Base-by-base conservation (phyloP, 2,329 filamentous ascomycete genomes). In the Cladosporium cucumerinum region DNA sequence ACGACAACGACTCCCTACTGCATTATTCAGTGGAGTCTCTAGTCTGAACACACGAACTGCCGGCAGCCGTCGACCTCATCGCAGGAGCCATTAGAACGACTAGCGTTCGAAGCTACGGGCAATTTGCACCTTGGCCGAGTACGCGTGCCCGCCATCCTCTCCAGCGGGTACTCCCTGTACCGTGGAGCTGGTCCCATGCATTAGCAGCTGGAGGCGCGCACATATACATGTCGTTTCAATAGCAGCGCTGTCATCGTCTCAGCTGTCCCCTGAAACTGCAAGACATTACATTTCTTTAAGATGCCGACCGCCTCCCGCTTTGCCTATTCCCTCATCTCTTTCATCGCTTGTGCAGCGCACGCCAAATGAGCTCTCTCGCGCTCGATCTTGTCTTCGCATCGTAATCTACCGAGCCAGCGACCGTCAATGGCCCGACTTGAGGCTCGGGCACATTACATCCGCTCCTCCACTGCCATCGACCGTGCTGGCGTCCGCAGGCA, bases 281-380 rank as follows among this genome's bases (percentile, higher is more conserved):
- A 62, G 60, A 62, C 60, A 62, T 46, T 23, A 54, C 43, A 52
- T 36, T 28, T 62, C 32, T 25, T 55, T 62, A 62, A 62, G 49
- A 62, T 62, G 34, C 49, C 36, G 60, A 62, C 60, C 60, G 49
- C 48, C 60, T 43, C 23, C 60, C 60, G 32, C n/a, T 28, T 18
- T 21, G 18, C 16, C 16, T 36, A 39, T 51, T 21, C 16, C 48
- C 34, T 62, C 60, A 62, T 62, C 60, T 62, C 60, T 61, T 62
- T 62, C 60, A 62, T 49, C 60, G 60, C 60, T 62, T 30, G 18
- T 43, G 60, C 60, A 46, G 46, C 30, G 32, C 32, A 21, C 39
- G 21, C 59, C 28, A 39, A 61, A 51, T 54, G 59, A 52, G 59
- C 48, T 34, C 23, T 48, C 51, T 52, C 43, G 36, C 48, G 28